phyloP scores from a whole-genome alignment of 2,329 filamentous ascomycete species.

The Cladosporium sp. region DNA sequence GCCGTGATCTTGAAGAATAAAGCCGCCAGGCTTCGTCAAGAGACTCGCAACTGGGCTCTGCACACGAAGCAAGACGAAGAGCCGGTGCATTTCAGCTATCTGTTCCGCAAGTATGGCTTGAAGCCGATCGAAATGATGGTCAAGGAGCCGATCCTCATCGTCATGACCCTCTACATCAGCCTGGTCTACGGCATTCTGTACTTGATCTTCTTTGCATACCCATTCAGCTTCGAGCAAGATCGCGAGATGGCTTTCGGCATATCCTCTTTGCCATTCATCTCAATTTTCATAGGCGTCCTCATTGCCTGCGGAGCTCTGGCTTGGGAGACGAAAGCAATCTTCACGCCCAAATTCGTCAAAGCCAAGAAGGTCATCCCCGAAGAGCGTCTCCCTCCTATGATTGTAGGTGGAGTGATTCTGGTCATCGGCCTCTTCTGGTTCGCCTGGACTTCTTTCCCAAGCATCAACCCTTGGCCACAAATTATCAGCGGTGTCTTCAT shows the following conservation, averaged over 20 bases:
- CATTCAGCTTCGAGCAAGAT: slow-evolving; percentile 40
- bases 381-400: slow-evolving; percentile 45
- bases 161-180: slow-evolving; percentile 42
- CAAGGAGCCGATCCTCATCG: slow-evolving; percentile 46
- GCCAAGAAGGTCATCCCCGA: slow-evolving; percentile 30
- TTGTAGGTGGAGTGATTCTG: slow-evolving; percentile 48
- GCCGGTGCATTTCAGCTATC: slow-evolving; percentile 17
- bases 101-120: slow-evolving; percentile 40
- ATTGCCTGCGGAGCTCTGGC: slow-evolving; percentile 22
- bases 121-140: slow-evolving; percentile 40
- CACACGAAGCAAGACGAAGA: slow-evolving; percentile 44
- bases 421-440: slow-evolving; percentile 51
- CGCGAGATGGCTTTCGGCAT: slow-evolving; percentile 40
- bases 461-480: slow-evolving; percentile 39
- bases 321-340: slow-evolving; percentile 16
- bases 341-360: slow-evolving; percentile 18
- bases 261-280: slow-evolving; percentile 41
- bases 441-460: slow-evolving; percentile 47
- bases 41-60: slow-evolving; percentile 46
- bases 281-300: slow-evolving; percentile 39
- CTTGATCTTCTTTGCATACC: slow-evolving; percentile 47
- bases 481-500: slow-evolving; percentile 40
- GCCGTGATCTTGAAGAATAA: slow-evolving; percentile 46
- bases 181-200: slow-evolving; percentile 35
- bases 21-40: slow-evolving; percentile 45